Evolutionary conservation across 2,329 filamentous ascomycete species (phyloP).

Genomic region (Thielaviopsis populi): DNA sequence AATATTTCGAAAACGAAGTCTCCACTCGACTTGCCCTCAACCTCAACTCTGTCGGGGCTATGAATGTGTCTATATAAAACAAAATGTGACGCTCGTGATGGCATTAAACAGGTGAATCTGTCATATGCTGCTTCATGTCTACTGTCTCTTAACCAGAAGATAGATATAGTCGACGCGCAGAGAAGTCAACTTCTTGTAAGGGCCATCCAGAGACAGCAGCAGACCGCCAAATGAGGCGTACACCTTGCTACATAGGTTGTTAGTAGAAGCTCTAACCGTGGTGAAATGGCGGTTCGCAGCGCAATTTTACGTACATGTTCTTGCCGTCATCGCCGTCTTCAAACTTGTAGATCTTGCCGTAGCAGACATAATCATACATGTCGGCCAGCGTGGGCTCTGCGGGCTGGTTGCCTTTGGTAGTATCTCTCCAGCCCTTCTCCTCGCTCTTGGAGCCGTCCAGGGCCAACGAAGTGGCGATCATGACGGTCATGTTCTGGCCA

Average conservation of each 20-base stretch:
- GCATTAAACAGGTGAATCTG: constrained; percentile 1
- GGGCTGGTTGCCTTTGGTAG: constrained; percentile 35
- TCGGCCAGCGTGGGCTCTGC: constrained; percentile 53
- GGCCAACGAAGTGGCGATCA: constrained; percentile 70
- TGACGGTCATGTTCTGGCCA: constrained; percentile 64
- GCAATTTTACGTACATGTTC: constrained; percentile 55
- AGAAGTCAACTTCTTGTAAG: constrained; percentile 87
- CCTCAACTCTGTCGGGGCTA: constrained; percentile 1
- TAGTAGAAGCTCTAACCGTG: background rate
- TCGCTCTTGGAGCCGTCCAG: constrained; percentile 74
- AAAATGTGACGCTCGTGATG: constrained; percentile 12
- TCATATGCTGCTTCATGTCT: background rate
- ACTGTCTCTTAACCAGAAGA: constrained; percentile 71
- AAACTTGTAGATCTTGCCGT: constrained; percentile 80
- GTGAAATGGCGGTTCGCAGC: no score
- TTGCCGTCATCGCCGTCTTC: constrained; percentile 66
- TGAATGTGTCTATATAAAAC: constrained; percentile 15
- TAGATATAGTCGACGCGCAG: constrained; percentile 89
- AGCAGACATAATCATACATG: constrained; percentile 75
- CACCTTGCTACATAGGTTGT: constrained; percentile 50
- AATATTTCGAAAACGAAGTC: constrained; percentile 1
- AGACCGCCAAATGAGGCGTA: constrained; percentile 91
- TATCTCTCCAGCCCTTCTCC: constrained; percentile 67
- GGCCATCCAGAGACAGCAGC: constrained; percentile 78
- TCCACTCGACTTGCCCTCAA: background rate